Evolutionary conservation across 352 stramenopile genomes (phyloP).

Genomic region (Globisporangium solare): DNA sequence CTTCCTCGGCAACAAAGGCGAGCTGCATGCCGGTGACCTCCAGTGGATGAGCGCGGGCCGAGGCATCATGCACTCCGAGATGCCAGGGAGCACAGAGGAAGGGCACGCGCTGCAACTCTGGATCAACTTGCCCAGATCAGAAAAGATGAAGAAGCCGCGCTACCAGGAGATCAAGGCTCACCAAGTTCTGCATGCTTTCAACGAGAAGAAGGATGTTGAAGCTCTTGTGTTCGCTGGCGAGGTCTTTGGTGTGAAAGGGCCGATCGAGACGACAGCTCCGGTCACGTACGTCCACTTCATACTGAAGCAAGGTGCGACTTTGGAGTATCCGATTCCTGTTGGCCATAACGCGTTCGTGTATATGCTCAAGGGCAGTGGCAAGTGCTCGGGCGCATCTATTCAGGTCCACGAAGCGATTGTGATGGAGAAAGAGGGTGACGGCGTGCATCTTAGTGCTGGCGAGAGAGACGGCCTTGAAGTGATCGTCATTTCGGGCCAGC

Average conservation of each 20-base stretch:
- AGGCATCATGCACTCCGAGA: conserved; percentile 53
- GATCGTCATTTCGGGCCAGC: conserved; percentile 48
- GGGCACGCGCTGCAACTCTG: conserved; percentile 44
- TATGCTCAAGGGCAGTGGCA: conserved; percentile 4
- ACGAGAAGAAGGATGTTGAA: conserved; percentile 13
- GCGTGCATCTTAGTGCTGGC: conserved; percentile 8
- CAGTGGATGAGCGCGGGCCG: conserved; percentile 50
- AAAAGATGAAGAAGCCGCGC: conserved; percentile 37
- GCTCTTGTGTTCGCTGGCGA: conserved; percentile 25
- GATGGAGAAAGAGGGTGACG: conserved; percentile 20
- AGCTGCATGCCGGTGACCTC: conserved; percentile 35
- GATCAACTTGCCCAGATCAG: conserved; percentile 35
- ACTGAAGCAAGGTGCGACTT: conserved; percentile 5
- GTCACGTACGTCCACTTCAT: conserved; percentile 32
- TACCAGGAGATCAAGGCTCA: conserved; percentile 57
- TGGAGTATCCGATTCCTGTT: conserved; percentile 14
- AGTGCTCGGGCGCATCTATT: no score
- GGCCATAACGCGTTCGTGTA: conserved; percentile 23
- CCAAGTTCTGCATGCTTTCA: conserved; percentile 14
- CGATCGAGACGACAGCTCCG: conserved; percentile 19
- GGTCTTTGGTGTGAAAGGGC: conserved; percentile 16
- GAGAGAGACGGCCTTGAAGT: conserved; percentile 34
- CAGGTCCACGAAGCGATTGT: conserved; percentile 19
- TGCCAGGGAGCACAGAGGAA: conserved; percentile 26
- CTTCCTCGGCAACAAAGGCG: conserved; percentile 48